Evolutionary conservation across 805 yeast species (phyloP), one percentile per base, ranked within the genome.

Genomic region (Candida fluviatilis): DNA sequence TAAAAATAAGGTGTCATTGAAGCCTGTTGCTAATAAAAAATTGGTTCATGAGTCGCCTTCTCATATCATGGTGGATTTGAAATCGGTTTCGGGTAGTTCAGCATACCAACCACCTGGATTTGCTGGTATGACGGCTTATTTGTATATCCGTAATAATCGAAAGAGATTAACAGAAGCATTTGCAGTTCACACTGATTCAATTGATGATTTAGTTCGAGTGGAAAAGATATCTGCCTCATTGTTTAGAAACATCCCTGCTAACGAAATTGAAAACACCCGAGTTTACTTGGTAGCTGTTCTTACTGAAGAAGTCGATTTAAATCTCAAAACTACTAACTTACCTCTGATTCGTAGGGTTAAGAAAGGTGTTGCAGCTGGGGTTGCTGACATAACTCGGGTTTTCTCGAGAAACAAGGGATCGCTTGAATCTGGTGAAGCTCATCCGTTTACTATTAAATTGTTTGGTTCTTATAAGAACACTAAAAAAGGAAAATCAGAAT

Each of bases 291-390:
- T 83, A 27, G 91, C 87, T 0, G 73, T 82, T 3, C 63, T 88
- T 40, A 81, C 84, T 5, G 95, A 88, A 57, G 79, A 76, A 34
- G 71, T 85, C 35, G 72, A 75, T 28, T 60, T 81, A 34, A 49
- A 48, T 24, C 38, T 49, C 30, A 60, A 62, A 42, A 42, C 52
- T 8, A 42, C 35, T 31, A 51, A 41, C 32, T 44, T 46, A 14
- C 62, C 61, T 14, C 64, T 55, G 25, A 46, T 76, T 15, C 57
- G 59, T 27, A 55, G 65, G 32, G 73, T 83, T 34, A 79, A 85
- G 52, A 80, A 82, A 52, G 95, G 95, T 40, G 76, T 88, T 12
- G 93, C 91, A 27, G 90, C 89, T 3, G 96, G 96, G 57, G 93
- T 84, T 12, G 76, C 87, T 27, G 95, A 88, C 60, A 81, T 88